phyloP scores from a whole-genome alignment of 2,329 filamentous ascomycete species.

The Gaeumannomyces sp. region DNA sequence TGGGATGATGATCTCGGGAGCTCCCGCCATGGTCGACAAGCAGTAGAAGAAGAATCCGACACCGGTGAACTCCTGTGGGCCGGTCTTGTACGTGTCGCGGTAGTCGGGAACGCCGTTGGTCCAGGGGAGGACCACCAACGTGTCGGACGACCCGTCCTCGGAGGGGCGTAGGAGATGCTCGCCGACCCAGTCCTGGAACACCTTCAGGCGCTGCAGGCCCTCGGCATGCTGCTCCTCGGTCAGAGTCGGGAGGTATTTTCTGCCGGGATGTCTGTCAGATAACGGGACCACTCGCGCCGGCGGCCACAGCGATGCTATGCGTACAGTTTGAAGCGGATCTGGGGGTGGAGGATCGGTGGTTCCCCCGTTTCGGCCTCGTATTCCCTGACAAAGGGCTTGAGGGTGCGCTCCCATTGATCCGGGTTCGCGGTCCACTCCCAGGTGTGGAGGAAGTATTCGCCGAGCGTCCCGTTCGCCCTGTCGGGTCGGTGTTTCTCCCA shows the following conservation, averaged over 20 bases:
- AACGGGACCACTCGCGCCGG: no score
- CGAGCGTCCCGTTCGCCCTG: not conserved
- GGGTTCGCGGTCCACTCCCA: constrained; percentile 12
- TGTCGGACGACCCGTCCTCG: constrained; percentile 6
- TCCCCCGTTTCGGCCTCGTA: constrained; percentile 10
- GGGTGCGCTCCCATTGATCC: constrained; percentile 10
- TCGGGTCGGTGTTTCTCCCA: constrained; percentile 10
- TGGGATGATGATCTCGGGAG: constrained; percentile 12
- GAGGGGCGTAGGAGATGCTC: constrained; percentile 10
- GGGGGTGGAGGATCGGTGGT: constrained; percentile 11
- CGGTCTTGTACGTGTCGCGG: constrained; percentile 11
- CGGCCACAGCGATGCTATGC: no score
- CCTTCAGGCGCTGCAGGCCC: constrained; percentile 7
- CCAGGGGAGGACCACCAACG: constrained; percentile 11
- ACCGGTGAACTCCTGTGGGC: constrained; percentile 12
- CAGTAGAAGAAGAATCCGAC: constrained; percentile 13
- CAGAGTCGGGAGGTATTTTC: constrained; percentile 7
- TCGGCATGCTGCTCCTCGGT: constrained; percentile 11
- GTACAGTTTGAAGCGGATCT: constrained; percentile 13
- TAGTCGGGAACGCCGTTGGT: constrained; percentile 12
- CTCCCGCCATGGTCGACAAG: constrained; percentile 9
- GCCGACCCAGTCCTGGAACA: constrained; percentile 12
- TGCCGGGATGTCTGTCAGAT: no score
- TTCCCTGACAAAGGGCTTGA: constrained; percentile 8
- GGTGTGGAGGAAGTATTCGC: constrained; percentile 7